Percentiles rank a stretch among this genome's conserved stretches.
These are phyloP conservation scores for Cyclostephanos tholiformis DNA, from an alignment of 108 stramenopile genomes.

Conservation along the genomic window DNA sequence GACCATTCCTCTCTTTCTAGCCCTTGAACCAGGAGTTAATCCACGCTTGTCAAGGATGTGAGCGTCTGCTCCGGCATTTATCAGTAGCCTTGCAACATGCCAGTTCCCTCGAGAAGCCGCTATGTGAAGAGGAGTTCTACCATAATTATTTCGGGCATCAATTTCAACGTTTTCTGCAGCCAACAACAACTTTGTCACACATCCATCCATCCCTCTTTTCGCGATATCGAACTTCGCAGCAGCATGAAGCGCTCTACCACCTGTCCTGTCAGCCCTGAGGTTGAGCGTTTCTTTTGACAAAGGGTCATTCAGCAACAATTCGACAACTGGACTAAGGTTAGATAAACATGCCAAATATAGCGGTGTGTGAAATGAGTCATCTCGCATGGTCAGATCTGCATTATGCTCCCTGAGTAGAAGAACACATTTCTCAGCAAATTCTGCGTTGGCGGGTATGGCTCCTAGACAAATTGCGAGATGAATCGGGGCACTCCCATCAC, in stretches of 20 bases:
- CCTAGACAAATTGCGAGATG: slow-evolving; percentile 88
- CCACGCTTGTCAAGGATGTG: slow-evolving; percentile 73
- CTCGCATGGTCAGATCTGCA: slow-evolving; percentile 78
- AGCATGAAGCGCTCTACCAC: slow-evolving; percentile 82
- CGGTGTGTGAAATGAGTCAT: slow-evolving; percentile 85
- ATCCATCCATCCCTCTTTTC: slow-evolving; percentile 21
- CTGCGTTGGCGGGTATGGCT: slow-evolving; percentile 58
- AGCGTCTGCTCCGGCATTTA: slow-evolving; percentile 67
- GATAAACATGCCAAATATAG: slow-evolving; percentile 79
- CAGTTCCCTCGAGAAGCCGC: slow-evolving; percentile 83
- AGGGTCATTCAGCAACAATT: slow-evolving; percentile 61
- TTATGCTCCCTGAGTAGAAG: slow-evolving; percentile 57
- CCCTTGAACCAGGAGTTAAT: slow-evolving; percentile 76
- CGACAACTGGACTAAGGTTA: slow-evolving; percentile 69
- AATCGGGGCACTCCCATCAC: slow-evolving; percentile 83
- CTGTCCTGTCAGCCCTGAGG: slow-evolving; percentile 67
- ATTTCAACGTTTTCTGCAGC: slow-evolving; percentile 70
- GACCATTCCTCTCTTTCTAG: slow-evolving; percentile 82
- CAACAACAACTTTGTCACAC: slow-evolving; percentile 68
- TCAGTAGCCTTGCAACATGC: slow-evolving; percentile 71
- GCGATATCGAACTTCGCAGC: slow-evolving; percentile 80
- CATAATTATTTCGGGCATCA: slow-evolving; percentile 77
- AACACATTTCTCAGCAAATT: slow-evolving; percentile 81
- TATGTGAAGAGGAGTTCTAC: slow-evolving; percentile 82
- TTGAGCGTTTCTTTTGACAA: slow-evolving; percentile 70